These are phyloP conservation scores for Aspergillus brasiliensis DNA, from an alignment of 2,329 filamentous ascomycete species.

Conservation along the genomic window DNA sequence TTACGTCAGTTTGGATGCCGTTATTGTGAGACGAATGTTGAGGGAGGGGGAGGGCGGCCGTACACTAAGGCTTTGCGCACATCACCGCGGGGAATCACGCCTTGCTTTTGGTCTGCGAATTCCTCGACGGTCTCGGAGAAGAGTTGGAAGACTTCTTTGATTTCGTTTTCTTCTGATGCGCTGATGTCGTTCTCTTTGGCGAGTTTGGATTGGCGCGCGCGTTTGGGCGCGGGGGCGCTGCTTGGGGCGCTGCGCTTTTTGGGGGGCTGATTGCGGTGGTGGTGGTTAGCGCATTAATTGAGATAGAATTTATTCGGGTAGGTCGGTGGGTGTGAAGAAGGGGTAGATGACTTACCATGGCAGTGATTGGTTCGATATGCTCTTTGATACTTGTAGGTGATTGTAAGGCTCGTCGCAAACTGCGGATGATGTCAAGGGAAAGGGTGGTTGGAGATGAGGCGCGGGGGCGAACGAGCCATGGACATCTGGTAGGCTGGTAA, in stretches of 20 bases:
- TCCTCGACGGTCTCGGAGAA: conserved; percentile 65
- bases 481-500: background rate
- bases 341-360: conserved; percentile 25
- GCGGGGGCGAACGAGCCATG: background rate
- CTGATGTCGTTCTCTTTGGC: conserved; percentile 89
- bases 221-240: conserved; percentile 35
- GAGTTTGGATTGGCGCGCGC: conserved; percentile 74
- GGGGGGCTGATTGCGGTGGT: conserved; percentile 31
- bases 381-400: background rate
- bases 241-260: conserved; percentile 37
- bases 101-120: conserved; percentile 70
- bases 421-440: conserved; percentile 10
- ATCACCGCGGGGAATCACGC: conserved; percentile 68
- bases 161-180: conserved; percentile 82
- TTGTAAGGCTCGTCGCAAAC: background rate
- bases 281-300: background rate
- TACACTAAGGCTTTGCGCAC: conserved; percentile 74
- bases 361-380: background rate
- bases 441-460: background rate
- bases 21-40: background rate
- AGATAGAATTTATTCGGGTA: too few relatives aligned
- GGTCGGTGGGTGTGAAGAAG: too few relatives aligned
- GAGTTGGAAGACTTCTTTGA: conserved; percentile 83
- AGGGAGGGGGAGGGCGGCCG: conserved; percentile 32
- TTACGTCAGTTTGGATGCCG: too few relatives aligned